A percentile compares a stretch with the other conserved stretches of the same genome.
Conservation (phyloP, 179 eudicot species). For the Carnegiea gigantea region DNA sequence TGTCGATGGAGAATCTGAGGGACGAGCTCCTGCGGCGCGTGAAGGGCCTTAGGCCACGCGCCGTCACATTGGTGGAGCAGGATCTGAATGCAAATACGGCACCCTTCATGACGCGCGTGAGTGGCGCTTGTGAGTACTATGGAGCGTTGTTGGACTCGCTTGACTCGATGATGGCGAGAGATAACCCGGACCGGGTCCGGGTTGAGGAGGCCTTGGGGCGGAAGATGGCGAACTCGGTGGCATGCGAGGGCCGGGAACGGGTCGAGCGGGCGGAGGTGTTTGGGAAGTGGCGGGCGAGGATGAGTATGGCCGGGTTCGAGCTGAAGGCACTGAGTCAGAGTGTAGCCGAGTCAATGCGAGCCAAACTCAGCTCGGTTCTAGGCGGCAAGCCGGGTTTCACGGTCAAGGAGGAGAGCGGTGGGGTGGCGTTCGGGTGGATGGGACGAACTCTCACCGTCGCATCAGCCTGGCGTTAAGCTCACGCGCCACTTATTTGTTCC, state of each 20-base stretch:
- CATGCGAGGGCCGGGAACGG: constrained; percentile 84
- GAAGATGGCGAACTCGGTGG: constrained; percentile 64
- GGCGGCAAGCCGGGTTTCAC: constrained; percentile 70
- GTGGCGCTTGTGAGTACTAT: constrained; percentile 56
- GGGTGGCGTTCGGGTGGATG: constrained; percentile 84
- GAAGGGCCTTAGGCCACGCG: constrained; percentile 59
- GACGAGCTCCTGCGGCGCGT: constrained; percentile 86
- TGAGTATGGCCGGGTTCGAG: constrained; percentile 93
- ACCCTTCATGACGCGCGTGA: constrained; percentile 64
- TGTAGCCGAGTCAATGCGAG: constrained; percentile 56
- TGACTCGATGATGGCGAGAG: constrained; percentile 47
- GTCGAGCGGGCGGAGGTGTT: constrained; percentile 92
- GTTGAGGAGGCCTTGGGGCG: constrained; percentile 79
- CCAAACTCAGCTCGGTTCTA: constrained; percentile 42
- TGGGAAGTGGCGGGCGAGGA: constrained; percentile 96
- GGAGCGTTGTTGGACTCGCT: constrained; percentile 73
- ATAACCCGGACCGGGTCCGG: constrained; percentile 48
- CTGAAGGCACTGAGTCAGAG: constrained; percentile 36
- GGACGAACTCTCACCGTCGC: constrained; percentile 73
- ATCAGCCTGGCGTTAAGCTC: constrained; percentile 80
- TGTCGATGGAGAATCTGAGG: constrained; percentile 76
- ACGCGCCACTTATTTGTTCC: constrained; percentile 11
- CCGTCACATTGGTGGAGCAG: constrained; percentile 88
- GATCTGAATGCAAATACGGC: constrained; percentile 83
- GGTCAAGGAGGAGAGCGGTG: constrained; percentile 64